Evolutionary conservation across 495 filamentous ascomycete genomes (phyloP).

Genomic region (Viridothelium virens): DNA sequence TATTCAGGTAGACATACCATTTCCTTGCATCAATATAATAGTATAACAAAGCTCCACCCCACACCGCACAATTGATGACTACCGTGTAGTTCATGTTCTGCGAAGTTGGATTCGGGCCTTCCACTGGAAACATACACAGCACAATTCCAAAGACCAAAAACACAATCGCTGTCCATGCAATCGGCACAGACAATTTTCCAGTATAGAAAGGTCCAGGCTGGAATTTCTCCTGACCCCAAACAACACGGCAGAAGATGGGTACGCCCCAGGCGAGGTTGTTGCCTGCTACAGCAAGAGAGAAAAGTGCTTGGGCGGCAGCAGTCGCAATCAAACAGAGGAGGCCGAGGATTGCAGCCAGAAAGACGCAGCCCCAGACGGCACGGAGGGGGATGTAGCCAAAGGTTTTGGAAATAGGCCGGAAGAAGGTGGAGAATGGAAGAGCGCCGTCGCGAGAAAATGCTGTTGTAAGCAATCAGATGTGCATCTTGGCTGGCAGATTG

Average conservation of each 20-base stretch:
- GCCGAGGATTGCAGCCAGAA: conserved; percentile 48
- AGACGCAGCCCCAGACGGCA: conserved; percentile 52
- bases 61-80: conserved; percentile 57
- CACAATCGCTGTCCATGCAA: conserved; percentile 46
- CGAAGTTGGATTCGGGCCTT: conserved; percentile 48
- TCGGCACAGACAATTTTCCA: conserved; percentile 45
- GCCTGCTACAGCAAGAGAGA: conserved; percentile 54
- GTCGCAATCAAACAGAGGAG: conserved; percentile 52
- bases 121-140: conserved; percentile 52
- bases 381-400: conserved; percentile 56
- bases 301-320: conserved; percentile 53
- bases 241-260: conserved; percentile 53
- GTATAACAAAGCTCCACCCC: conserved; percentile 53
- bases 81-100: conserved; percentile 59
- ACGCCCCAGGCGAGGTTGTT: conserved; percentile 58
- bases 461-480: not conserved
- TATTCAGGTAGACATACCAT: conserved; percentile 23
- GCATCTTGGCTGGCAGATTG: not conserved
- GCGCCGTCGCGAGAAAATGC: conserved; percentile 55
- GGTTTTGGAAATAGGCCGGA: conserved; percentile 48
- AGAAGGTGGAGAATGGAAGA: conserved; percentile 54
- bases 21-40: conserved; percentile 42
- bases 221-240: conserved; percentile 57
- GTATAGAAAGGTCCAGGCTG: conserved; percentile 58
- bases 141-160: conserved; percentile 52